phyloP scores from a whole-genome alignment of 345 rosid species.

The Citrus sinensis region DNA sequence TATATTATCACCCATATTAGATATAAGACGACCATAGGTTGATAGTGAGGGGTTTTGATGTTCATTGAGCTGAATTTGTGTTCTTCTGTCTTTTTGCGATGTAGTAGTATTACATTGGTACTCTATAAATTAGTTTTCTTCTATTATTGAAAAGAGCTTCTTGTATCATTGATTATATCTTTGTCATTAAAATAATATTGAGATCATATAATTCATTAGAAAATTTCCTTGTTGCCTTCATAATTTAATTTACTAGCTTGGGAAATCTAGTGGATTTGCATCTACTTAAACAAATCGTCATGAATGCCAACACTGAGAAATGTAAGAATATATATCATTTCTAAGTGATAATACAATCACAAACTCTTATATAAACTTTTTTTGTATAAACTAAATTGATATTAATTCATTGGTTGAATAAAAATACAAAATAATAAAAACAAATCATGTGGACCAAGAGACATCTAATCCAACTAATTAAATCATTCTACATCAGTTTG shows the following conservation, averaged over 20 bases:
- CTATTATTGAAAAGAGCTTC: background rate
- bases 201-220: background rate
- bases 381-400: fast-evolving
- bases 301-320: too few relatives aligned
- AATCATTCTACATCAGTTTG: too few relatives aligned
- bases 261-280: background rate
- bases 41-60: background rate
- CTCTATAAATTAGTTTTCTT: too few relatives aligned
- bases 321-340: too few relatives aligned
- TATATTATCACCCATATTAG: too few relatives aligned
- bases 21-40: too few relatives aligned
- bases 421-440: too few relatives aligned
- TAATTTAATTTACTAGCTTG: background rate
- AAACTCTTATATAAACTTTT: too few relatives aligned
- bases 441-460: too few relatives aligned
- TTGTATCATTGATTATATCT: background rate
- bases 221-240: background rate
- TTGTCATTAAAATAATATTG: background rate
- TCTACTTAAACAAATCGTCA: too few relatives aligned
- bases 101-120: background rate
- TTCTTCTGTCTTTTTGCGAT: background rate
- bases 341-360: fast-evolving
- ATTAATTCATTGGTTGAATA: too few relatives aligned
- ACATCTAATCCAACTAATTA: too few relatives aligned
- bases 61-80: background rate